phyloP scores from a whole-genome alignment of 2,329 filamentous ascomycete genomes.

The Trichoderma afroharzianum region DNA sequence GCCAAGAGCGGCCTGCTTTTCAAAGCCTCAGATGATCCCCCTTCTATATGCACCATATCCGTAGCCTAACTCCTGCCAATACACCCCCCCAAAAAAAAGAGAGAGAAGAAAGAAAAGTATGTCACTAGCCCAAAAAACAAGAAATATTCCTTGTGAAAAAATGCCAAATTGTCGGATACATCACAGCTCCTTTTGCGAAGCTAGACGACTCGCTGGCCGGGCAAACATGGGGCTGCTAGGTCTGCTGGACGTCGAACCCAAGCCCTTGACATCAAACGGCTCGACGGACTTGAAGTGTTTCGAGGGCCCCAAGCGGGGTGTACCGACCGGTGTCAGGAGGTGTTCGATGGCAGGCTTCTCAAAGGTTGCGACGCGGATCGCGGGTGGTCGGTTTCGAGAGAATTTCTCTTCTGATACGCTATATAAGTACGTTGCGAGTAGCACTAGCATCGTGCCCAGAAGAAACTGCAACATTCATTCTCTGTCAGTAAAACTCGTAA shows the following conservation, averaged over 20 bases:
- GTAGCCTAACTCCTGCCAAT: not conserved
- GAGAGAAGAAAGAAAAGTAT: not conserved
- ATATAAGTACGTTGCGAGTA: slow-evolving; percentile 83
- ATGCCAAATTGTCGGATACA: not conserved
- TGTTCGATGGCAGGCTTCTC: slow-evolving; percentile 68
- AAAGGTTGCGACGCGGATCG: slow-evolving; percentile 67
- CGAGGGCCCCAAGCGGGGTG: slow-evolving; percentile 31
- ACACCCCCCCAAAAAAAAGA: not conserved
- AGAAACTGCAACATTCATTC: slow-evolving; percentile 62
- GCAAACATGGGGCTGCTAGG: slow-evolving; percentile 45
- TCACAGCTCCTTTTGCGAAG: slow-evolving; percentile 25
- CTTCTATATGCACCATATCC: slow-evolving; percentile 12
- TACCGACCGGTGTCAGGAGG: slow-evolving; percentile 36
- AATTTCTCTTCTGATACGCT: slow-evolving; percentile 59
- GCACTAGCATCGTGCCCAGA: slow-evolving; percentile 72
- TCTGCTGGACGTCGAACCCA: slow-evolving; percentile 44
- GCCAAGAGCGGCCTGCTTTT: not conserved
- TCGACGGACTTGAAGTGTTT: slow-evolving; percentile 35
- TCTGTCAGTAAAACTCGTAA: not conserved
- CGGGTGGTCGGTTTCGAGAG: slow-evolving; percentile 49
- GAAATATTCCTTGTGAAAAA: not conserved
- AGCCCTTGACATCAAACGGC: slow-evolving; percentile 38
- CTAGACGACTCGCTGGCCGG: slow-evolving; percentile 36
- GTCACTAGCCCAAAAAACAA: not conserved
- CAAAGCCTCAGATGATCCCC: not conserved